Evolutionary conservation across 2,329 filamentous ascomycete species (phyloP), one percentile per base, ranked within the genome.

Genomic region (Clarireedia homoeocarpa): DNA sequence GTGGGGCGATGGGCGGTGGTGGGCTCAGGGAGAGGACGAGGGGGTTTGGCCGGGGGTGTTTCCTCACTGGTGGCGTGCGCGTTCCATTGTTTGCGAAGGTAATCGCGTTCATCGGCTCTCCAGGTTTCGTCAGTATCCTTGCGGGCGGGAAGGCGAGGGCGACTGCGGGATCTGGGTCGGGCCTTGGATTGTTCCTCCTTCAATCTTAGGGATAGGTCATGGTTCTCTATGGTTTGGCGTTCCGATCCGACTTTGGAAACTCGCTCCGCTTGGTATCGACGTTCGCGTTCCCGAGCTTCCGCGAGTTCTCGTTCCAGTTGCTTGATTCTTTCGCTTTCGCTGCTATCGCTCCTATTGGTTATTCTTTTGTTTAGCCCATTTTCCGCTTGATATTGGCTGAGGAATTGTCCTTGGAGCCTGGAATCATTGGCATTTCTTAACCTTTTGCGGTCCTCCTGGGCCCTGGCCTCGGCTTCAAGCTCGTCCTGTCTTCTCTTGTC

Each of bases 301-400:
- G 84, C 82, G 1, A 89, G 75, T 66, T 89, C 81, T 34, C 78
- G 77, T 72, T 97, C 92, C 5, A 97, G 77, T 68, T 96, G 86
- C 64, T 81, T 81, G 60, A 96, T 85, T 42, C 91, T 83, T 61
- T 78, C 80, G 60, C 77, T 82, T 69, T 92, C 79, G 53, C 76
- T 74, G 17, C 70, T 71, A 34, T 34, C 30, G 30, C 30, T 34
- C 30, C 30, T 34, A 34, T 34, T 34, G 48, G 67, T 69, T 44
- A 20, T 51, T 40, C 71, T 71, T 26, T 67, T 68, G 56, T 65
- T 62, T 53, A 71, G 66, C 59, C 76, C 70, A 67, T 88, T 83
- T 62, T 89, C 85, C 20, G 85, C 83, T 69, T 89, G 86, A 69
- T 96, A 95, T 68, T 96, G 88, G 67, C 88, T 92, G 51, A 95